Evolutionary conservation across 2,329 filamentous ascomycete species (phyloP).

Genomic region (Fusarium praegraminearum): DNA sequence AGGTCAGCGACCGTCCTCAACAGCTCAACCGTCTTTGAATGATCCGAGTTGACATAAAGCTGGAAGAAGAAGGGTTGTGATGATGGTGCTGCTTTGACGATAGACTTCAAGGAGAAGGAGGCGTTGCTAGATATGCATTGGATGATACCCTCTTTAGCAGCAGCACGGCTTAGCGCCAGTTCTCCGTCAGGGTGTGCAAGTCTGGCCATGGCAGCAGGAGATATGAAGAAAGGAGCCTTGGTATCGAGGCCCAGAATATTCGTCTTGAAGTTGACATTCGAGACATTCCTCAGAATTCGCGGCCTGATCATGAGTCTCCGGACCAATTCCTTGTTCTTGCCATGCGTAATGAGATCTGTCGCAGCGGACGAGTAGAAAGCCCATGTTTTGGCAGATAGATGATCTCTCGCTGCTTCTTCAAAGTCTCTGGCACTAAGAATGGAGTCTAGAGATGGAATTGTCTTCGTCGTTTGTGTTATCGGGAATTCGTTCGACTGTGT

Average conservation of each 20-base stretch:
- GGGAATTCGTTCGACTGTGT: background rate
- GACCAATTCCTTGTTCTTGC: slow-evolving; percentile 66
- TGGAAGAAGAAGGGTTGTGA: slow-evolving; percentile 53
- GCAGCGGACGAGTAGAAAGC: slow-evolving; percentile 76
- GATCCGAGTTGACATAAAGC: slow-evolving; percentile 65
- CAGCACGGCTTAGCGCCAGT: slow-evolving; percentile 45
- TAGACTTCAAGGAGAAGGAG: slow-evolving; percentile 42
- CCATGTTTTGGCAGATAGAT: slow-evolving; percentile 72
- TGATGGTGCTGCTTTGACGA: slow-evolving; percentile 33
- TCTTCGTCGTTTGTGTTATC: background rate
- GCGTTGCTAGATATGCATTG: slow-evolving; percentile 47
- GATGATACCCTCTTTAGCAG: slow-evolving; percentile 43
- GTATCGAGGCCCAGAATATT: slow-evolving; percentile 65
- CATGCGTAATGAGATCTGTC: slow-evolving; percentile 68
- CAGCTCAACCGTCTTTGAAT: slow-evolving; percentile 60
- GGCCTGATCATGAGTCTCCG: slow-evolving; percentile 69
- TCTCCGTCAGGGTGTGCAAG: slow-evolving; percentile 75
- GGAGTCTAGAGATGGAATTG: background rate
- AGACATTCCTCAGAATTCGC: slow-evolving; percentile 68
- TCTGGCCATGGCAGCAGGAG: slow-evolving; percentile 73
- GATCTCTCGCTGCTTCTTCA: slow-evolving; percentile 64
- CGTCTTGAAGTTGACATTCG: slow-evolving; percentile 61
- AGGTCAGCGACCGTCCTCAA: slow-evolving; percentile 54
- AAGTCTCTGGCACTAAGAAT: slow-evolving; percentile 61
- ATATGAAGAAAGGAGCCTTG: slow-evolving; percentile 70